A percentile compares a stretch with the other conserved stretches of the same genome.
Conservation (phyloP, 2,329 filamentous ascomycete species). For the Aspergillus neoniger region DNA sequence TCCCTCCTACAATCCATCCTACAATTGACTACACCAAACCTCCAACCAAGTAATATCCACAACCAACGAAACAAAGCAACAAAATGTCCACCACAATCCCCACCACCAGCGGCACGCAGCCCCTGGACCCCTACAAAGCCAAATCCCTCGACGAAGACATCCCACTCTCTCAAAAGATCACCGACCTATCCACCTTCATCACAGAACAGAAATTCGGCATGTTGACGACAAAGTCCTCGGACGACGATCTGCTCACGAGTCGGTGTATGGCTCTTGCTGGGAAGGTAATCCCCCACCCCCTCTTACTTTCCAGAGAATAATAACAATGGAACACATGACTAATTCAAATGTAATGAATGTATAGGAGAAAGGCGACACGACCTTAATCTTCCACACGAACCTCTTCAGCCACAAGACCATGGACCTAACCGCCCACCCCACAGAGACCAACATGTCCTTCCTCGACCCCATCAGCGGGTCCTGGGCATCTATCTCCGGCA, state of each 20-base stretch:
- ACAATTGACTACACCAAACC: neutral
- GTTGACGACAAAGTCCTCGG: slow-evolving; percentile 73
- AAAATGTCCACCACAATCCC: slow-evolving; percentile 47
- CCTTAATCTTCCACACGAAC: slow-evolving; percentile 89
- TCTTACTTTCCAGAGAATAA: neutral
- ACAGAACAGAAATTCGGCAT: slow-evolving; percentile 78
- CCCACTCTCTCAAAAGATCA: slow-evolving; percentile 72
- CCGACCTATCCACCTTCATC: slow-evolving; percentile 72
- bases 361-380: slow-evolving; percentile 74
- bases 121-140: slow-evolving; percentile 77
- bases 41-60: too few relatives aligned
- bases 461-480: slow-evolving; percentile 70
- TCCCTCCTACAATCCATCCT: neutral
- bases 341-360: too few relatives aligned
- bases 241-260: slow-evolving; percentile 69
- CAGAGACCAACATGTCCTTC: slow-evolving; percentile 79
- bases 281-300: slow-evolving; percentile 54
- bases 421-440: slow-evolving; percentile 70
- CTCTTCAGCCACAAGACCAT: slow-evolving; percentile 85
- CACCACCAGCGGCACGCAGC: slow-evolving; percentile 59
- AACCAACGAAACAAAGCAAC: too few relatives aligned
- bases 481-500: slow-evolving; percentile 85
- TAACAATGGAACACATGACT: too few relatives aligned
- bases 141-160: slow-evolving; percentile 76
- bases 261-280: slow-evolving; percentile 83